phyloP scores from a whole-genome alignment of 2,329 filamentous ascomycete genomes.

The Clarireedia paspali region DNA sequence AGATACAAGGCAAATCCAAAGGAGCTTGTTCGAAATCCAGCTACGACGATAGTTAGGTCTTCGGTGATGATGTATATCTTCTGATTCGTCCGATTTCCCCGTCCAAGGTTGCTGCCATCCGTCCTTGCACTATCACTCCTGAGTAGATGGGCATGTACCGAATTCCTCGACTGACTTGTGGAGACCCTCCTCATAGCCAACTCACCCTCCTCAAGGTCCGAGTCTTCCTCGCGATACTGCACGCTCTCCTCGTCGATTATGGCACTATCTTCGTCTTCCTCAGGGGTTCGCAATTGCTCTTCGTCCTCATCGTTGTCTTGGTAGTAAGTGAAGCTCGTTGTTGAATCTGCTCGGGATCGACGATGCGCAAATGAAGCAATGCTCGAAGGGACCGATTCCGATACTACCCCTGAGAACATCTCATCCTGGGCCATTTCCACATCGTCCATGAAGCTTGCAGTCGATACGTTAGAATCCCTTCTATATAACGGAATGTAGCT shows the following conservation, averaged over 20 bases:
- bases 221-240: constrained; percentile 26
- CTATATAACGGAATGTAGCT: constrained; percentile 43
- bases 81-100: constrained; percentile 63
- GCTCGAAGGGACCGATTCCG: constrained; percentile 92
- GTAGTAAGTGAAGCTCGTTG: constrained; percentile 83
- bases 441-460: constrained; percentile 78
- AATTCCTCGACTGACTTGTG: constrained; percentile 50
- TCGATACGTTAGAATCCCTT: constrained; percentile 62
- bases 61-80: constrained; percentile 92
- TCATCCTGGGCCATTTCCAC: constrained; percentile 99
- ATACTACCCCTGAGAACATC: constrained; percentile 88
- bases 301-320: constrained; percentile 59
- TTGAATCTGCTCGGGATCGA: constrained; percentile 72
- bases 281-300: constrained; percentile 27
- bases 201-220: constrained; percentile 30
- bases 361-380: constrained; percentile 87
- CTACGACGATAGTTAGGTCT: constrained; percentile 87
- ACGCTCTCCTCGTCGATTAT: constrained; percentile 34
- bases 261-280: constrained; percentile 32
- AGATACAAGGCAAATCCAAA: constrained; percentile 64
- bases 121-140: constrained; percentile 65
- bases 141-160: constrained; percentile 57
- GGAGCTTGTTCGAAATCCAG: constrained; percentile 76
- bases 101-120: constrained; percentile 52
- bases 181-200: constrained; percentile 49